Conservation (phyloP, 345 rosid species). For the Eucalyptus erythrocorys region DNA sequence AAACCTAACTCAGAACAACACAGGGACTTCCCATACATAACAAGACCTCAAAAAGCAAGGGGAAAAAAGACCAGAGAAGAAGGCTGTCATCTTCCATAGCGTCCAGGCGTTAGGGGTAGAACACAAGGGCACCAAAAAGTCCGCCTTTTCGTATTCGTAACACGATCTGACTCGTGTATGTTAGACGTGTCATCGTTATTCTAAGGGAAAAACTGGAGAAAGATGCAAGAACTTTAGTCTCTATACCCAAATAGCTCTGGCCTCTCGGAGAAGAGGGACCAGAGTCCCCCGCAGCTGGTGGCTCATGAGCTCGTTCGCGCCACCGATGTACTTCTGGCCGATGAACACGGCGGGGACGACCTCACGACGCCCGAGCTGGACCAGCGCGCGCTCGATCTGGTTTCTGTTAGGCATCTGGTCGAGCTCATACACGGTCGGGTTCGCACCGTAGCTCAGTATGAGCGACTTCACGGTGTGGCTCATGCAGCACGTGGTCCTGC, state of each 20-base stretch:
- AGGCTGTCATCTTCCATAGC: neutral
- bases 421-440: constrained; percentile 61
- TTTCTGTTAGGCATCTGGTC: constrained; percentile 52
- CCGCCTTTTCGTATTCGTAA: neutral
- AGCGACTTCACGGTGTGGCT: constrained; percentile 57
- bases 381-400: constrained; percentile 45
- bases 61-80: neutral
- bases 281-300: constrained; percentile 60
- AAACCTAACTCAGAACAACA: neutral
- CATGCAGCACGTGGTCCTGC: constrained; percentile 68
- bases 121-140: neutral
- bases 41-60: neutral
- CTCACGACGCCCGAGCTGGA: constrained; percentile 46
- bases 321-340: constrained; percentile 59
- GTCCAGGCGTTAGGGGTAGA: neutral
- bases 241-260: constrained; percentile 86
- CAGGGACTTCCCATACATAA: neutral
- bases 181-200: neutral
- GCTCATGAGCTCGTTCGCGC: constrained; percentile 66
- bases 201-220: neutral
- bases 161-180: neutral
- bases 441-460: constrained; percentile 60
- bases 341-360: constrained; percentile 78
- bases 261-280: constrained; percentile 46
- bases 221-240: neutral